Base-by-base conservation (phyloP, 2,329 filamentous ascomycete genomes). In the Boeremia exigua region DNA sequence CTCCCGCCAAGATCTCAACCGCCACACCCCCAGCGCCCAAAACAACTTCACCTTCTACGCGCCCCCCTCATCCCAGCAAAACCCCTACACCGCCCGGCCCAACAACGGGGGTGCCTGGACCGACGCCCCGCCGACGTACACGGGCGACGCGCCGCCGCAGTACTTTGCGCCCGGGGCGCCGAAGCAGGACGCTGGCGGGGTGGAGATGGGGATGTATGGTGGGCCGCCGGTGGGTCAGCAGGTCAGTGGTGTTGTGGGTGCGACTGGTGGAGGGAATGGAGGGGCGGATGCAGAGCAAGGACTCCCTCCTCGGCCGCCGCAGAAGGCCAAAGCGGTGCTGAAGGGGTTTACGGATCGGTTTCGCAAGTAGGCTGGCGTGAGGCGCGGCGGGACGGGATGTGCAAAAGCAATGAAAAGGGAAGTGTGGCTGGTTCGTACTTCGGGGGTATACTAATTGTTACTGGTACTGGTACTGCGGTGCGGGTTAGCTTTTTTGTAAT, bases 21-120 rank as follows among this genome's bases (percentile, higher is more conserved):
- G 63, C 28, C 71, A 64, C 60, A 70, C 67, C 48, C 71, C 73
- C 56, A 51, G 50, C 5, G 67, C 68, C 2, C 73, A 74, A 42
- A 71, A 73, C 65, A 71, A 75, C 69, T 77, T 74, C 59, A 70
- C 70, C 12, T 76, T 76, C 59, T 79, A 79, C 63, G 19, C 19
- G 3, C 19, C 19, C 3, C 19, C 19, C 19, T 63, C 70, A 36
- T 53, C 39, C 1, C 34, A 61, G 6, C 66, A 67, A 39, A 56
- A 67, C 17, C 64, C 63, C 0, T 67, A 68, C 48, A 12, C 42
- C 4, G 48, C 49, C 7, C 56, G 54, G 28, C 37, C 49, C 3
- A 69, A 70, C 58, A 32, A 32, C 30, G 14, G 30, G 10, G 71
- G 71, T 17, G 58, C 68, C 1, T 72, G 66, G 60, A 36, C 68